Percentiles rank a stretch among this genome's conserved stretches.
Evolutionary conservation across 2,329 filamentous ascomycete genomes (phyloP).

Genomic region (Aspergillus brasiliensis): DNA sequence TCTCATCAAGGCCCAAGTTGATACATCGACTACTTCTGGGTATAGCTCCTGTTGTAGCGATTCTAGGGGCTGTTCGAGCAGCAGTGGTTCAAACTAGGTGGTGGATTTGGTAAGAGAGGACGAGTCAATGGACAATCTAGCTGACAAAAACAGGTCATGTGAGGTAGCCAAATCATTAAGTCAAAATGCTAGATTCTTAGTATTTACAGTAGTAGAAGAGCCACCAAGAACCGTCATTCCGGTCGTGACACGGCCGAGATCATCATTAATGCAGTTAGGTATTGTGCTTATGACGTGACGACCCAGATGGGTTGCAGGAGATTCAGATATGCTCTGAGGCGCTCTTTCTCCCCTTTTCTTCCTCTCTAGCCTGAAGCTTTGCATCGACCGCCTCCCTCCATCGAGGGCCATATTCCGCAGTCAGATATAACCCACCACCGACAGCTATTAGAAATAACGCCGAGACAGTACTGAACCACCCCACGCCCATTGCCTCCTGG

Average conservation of each 20-base stretch:
- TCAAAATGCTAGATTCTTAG: neutral
- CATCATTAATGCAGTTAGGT: neutral
- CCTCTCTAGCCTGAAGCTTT: conserved; percentile 40
- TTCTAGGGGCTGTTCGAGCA: no score
- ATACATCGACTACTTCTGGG: no score
- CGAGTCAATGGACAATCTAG: no score
- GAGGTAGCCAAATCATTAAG: neutral
- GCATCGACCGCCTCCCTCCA: conserved; percentile 60
- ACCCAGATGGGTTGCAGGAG: neutral
- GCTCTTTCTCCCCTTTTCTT: conserved; percentile 28
- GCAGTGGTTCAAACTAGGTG: no score
- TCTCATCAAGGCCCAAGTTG: no score
- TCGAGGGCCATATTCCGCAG: conserved; percentile 52
- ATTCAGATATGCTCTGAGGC: neutral
- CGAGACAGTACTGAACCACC: conserved; percentile 76
- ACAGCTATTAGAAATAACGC: conserved; percentile 57
- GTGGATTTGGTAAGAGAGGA: no score
- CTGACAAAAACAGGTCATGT: no score
- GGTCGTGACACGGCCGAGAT: neutral
- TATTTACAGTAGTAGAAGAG: neutral
- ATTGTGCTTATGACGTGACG: neutral
- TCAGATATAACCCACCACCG: conserved; percentile 51
- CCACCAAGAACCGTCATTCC: neutral
- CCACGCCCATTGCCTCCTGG: conserved; percentile 73
- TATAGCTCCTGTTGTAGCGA: no score